Evolutionary conservation across 305 asterid genomes (phyloP).

Genomic region (Euphrasia arctica): DNA sequence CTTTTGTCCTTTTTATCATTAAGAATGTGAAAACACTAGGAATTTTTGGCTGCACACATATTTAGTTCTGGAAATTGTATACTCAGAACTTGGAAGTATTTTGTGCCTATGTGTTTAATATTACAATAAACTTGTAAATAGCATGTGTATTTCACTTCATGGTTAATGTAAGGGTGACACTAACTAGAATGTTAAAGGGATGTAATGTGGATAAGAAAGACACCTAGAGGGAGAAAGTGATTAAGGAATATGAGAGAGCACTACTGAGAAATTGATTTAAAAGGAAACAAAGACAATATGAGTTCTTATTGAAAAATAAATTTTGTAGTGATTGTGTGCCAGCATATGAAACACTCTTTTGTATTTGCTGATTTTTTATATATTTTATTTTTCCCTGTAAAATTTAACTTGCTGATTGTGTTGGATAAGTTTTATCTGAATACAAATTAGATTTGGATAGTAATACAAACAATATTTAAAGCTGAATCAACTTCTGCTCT

Average conservation of each 20-base stretch:
- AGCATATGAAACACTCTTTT: not conserved
- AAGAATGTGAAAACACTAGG: not conserved
- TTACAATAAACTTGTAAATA: not conserved
- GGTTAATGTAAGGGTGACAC: not conserved
- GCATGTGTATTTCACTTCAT: not conserved
- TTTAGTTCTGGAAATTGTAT: not conserved
- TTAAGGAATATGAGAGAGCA: not conserved
- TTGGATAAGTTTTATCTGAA: conserved; percentile 8
- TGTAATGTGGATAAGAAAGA: conserved; percentile 11
- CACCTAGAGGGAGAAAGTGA: conserved; percentile 2
- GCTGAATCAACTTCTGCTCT: conserved; percentile 5
- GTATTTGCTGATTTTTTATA: not conserved
- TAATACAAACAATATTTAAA: not conserved
- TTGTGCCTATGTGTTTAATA: not conserved
- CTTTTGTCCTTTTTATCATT: not conserved
- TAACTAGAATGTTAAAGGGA: not conserved
- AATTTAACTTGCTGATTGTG: not conserved
- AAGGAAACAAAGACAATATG: not conserved
- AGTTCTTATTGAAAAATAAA: not conserved
- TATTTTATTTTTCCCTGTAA: not conserved
- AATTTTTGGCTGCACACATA: conserved; percentile 4
- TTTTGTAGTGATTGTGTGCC: not conserved
- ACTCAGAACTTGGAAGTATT: conserved; percentile 3
- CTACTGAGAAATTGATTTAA: conserved; percentile 4
- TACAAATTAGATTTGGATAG: conserved; percentile 3